Base-by-base conservation (phyloP, 257 asterid species). In the Voacanga thouarsii region DNA sequence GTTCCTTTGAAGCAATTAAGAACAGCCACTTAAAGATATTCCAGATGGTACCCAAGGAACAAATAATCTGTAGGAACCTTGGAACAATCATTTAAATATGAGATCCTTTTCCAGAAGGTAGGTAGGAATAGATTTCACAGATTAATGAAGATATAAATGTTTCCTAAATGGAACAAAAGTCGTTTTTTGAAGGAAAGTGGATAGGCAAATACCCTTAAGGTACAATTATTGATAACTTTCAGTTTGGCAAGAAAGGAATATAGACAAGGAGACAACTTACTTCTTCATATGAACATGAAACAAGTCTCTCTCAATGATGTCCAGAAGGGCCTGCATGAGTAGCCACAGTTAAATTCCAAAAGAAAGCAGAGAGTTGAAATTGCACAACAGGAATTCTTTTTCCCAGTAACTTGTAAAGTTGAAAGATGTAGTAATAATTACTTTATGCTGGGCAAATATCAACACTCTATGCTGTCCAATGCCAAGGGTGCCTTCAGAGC, bases 401-500 rank as follows among this genome's bases (percentile, higher is more conserved):
- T 5, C 26, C 23, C 65, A 24, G 47, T 39, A 57, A 77, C 43
- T 66, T 39, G 37, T 45, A 65, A 75, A 76, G 45, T 60, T 45
- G 75, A 65, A 76, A 65, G 76, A 50, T 9, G 51, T 41, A 51
- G 30, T 14, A 60, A 60, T 23, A 26, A 43, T 86, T 89, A 93
- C 99, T 85, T 96, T 96, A 81, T 96, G 99, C 77, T 93, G 99
- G n/a, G 99, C 98, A 82, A 96, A 96, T 80, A 96, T 96, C 84
- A 96, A 88, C 78, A 96, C 96, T 75, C 99, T 88, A 80, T 93
- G 98, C 85, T 96, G 98, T 77, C 97, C 99, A 74, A 87, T 84
- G 55, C 89, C 78, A 66, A 96, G 77, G 70, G 90, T 70, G 83
- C 92, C 96, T 76, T 93, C 99, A 83, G 96, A 87, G 80, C 86